Evolutionary conservation across 352 stramenopile genomes (phyloP), one percentile per base, ranked within the genome.

Genomic region (Thraustochytrium sp.): DNA sequence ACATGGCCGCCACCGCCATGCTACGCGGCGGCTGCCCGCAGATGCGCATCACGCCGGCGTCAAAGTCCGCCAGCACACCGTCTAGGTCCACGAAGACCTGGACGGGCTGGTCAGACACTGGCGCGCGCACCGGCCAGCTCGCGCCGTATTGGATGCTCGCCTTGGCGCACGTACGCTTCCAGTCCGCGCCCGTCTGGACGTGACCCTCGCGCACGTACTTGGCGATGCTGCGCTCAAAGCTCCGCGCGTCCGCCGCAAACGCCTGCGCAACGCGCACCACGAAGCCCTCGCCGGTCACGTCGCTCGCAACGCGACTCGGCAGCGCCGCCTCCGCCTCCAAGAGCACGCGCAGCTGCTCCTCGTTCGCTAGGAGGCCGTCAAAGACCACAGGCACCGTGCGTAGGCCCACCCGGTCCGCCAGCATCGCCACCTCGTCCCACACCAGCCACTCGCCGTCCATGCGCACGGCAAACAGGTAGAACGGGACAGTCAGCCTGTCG

Each of bases 201-300:
- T 85, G 82, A 16, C 53, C 53, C 29, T 42, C 77, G 40, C 72
- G 56, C 34, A 85, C 82, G 44, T 78, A 85, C 77, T 85, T 85
- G 31, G 82, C 82, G 34, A 85, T 55, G 53, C 36, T 55, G 21
- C 34, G 48, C 26, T 65, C 82, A 82, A 62, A 73, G 42, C 3
- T 78, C 46, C 2, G 40, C 74, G 34, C 9, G 16, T 72, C 1
- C 9, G 34, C 9, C 9, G 26, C 18, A 82, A 84, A 85, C 1
- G 31, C 44, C 23, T 44, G 75, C 3, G 77, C 59, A 3, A 84
- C 51, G 21, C 82, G 48, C 31, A 85, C 54, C 23, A 85, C 82
- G 59, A 85, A 85, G 37, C 82, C 82, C 48, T 85, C 82, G 16
- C 51, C 73, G 0, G 36, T 73, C 8, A 61, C 18, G 21, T 85